Base-by-base conservation (phyloP, 2,329 filamentous ascomycete species). In the Xylariaceae sp. region DNA sequence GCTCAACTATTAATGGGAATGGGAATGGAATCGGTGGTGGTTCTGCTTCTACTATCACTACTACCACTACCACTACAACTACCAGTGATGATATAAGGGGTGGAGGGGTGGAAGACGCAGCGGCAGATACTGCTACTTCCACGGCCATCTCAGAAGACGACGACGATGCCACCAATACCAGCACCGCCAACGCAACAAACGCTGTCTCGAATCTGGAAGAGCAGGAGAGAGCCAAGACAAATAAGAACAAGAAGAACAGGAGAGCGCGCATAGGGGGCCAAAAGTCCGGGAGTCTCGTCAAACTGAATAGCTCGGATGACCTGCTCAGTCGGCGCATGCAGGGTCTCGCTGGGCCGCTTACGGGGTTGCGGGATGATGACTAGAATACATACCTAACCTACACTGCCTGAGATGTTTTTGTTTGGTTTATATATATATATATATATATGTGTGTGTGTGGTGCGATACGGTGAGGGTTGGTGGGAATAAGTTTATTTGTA, bases 271-370 rank as follows among this genome's bases (percentile, higher is more conserved):
- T n/a, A 44, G 48, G 46, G 19, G 54, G 53, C 8, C 55, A 57
- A 11, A 62, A 63, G 50, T 64, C 68, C 33, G 68, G 66, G 56
- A 71, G 67, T 32, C 51, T 78, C 19, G 61, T 74, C 11, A 74
- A 71, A 60, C 63, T 79, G 34, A 69, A 69, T 43, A 78, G 75
- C 56, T 70, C 73, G 27, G 75, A 78, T 41, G 75, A 79, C 50
- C 50, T 79, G 49, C 62, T 79, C 9, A 67, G 71, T 0, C 61
- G 75, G 46, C 65, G 75, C 33, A 79, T 79, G 75, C 68, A 78
- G 41, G 75, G 75, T 1, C 62, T 79, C 14, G 69, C 72, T 3
- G 71, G 70, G 5, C 68, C 73, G 0, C 52, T 79, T 54, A 74
- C 73, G 16, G 70, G 74, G 9, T 45, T 66, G 38, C 63, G 62